Evolutionary conservation across 352 stramenopile species (phyloP).

Genomic region (Globisporangium iwayamae): DNA sequence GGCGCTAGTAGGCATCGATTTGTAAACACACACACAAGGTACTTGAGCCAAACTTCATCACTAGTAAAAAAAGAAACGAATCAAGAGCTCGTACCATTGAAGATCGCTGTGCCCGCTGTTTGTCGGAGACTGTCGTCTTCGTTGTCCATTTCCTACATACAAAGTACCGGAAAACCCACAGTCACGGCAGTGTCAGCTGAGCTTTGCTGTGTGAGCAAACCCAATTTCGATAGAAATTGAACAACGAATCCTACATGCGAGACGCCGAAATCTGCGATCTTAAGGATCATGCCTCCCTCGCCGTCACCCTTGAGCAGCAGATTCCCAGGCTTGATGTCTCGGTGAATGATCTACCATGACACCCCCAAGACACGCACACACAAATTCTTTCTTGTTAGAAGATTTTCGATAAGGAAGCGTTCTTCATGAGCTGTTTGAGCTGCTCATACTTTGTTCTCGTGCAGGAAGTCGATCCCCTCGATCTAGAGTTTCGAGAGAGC

Average conservation of each 20-base stretch:
- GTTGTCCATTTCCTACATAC: conserved; percentile 57
- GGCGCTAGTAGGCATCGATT: conserved; percentile 30
- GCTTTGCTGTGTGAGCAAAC: not conserved
- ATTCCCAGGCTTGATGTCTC: conserved; percentile 81
- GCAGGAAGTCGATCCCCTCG: conserved; percentile 77
- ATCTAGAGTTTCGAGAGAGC: conserved; percentile 33
- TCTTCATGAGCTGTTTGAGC: not conserved
- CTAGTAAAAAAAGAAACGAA: not conserved
- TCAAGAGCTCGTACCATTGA: conserved; percentile 41
- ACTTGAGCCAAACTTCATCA: not conserved
- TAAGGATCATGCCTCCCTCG: conserved; percentile 62
- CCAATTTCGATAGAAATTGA: not conserved
- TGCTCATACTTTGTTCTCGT: conserved; percentile 68
- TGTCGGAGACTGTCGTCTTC: conserved; percentile 71
- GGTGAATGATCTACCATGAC: conserved; percentile 61
- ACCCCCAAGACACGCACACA: not conserved
- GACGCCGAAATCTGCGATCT: conserved; percentile 80
- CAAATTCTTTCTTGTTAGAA: not conserved
- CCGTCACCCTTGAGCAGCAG: conserved; percentile 59
- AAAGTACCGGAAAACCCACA: not conserved
- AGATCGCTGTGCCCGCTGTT: conserved; percentile 73
- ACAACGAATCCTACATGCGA: conserved; percentile 44
- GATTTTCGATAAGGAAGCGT: not conserved
- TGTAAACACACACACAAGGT: not conserved
- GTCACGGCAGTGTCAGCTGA: not conserved